Evolutionary conservation across 257 asterid genomes (phyloP).

Genomic region (Solanum infundibuliforme): DNA sequence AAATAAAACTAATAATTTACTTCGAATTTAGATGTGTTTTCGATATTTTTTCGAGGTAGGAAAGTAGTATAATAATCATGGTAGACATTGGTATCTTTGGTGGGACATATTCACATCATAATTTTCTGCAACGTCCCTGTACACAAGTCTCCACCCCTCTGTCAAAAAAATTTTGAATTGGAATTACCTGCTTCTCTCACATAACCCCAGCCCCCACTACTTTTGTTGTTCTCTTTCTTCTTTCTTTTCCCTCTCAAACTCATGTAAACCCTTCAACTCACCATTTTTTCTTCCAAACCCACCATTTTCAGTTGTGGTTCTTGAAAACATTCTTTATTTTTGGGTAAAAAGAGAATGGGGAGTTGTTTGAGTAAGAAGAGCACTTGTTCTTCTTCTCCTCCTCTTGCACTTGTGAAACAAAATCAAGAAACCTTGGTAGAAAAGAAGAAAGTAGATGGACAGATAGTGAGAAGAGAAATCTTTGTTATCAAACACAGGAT

Average conservation of each 20-base stretch:
- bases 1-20: too few species aligned
- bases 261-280: background rate
- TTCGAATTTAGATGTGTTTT: background rate
- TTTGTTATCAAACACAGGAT: conserved; percentile 63
- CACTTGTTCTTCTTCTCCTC: conserved; percentile 3
- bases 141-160: background rate
- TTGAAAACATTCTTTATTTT: background rate
- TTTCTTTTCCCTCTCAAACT: background rate
- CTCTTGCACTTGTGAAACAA: conserved; percentile 20
- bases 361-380: conserved; percentile 85
- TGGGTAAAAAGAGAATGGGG: conserved; percentile 45
- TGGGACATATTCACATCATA: background rate
- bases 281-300: background rate
- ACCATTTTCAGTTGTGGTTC: background rate
- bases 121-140: background rate
- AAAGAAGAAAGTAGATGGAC: conserved; percentile 31
- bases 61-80: too few species aligned
- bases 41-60: too few species aligned
- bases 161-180: background rate
- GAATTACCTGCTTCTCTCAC: background rate
- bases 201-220: background rate
- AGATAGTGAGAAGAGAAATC: conserved; percentile 49
- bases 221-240: background rate
- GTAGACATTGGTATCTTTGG: background rate
- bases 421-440: conserved; percentile 17